Conservation (phyloP, 192 early-diverging fungal genomes). For the Mortierella claussenii region DNA sequence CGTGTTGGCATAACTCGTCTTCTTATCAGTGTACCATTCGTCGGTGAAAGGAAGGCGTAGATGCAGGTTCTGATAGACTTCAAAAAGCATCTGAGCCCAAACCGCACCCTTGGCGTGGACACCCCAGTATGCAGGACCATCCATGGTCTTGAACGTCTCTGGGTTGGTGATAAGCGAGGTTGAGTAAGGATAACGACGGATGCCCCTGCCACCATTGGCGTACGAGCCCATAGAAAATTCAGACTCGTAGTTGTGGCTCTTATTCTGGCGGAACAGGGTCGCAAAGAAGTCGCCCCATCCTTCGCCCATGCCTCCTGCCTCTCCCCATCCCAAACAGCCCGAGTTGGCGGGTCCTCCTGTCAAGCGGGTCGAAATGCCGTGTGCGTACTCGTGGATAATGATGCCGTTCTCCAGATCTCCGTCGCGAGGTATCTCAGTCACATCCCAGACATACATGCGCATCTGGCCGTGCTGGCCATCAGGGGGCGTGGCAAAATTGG, state of each 20-base stretch:
- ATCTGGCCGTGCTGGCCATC: slow-evolving; percentile 92
- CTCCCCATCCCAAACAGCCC: slow-evolving; percentile 88
- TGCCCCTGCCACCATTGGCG: slow-evolving; percentile 86
- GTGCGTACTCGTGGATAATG: slow-evolving; percentile 93
- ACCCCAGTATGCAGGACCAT: slow-evolving; percentile 88
- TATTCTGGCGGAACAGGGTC: slow-evolving; percentile 77
- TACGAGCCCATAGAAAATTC: slow-evolving; percentile 87
- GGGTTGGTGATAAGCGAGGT: slow-evolving; percentile 82
- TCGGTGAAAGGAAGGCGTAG: slow-evolving; percentile 66
- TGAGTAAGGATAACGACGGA: slow-evolving; percentile 88
- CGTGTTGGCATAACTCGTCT: slow-evolving; percentile 70
- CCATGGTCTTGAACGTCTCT: slow-evolving; percentile 80
- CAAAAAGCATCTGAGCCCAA: slow-evolving; percentile 94
- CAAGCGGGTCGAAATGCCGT: slow-evolving; percentile 91
- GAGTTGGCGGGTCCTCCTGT: slow-evolving; percentile 93
- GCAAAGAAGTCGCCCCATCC: slow-evolving; percentile 97
- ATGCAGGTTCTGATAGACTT: slow-evolving; percentile 80
- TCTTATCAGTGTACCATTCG: slow-evolving; percentile 63
- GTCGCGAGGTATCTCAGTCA: slow-evolving; percentile 76
- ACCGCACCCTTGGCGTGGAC: slow-evolving; percentile 94
- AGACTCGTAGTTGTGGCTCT: slow-evolving; percentile 61
- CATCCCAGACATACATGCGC: slow-evolving; percentile 97
- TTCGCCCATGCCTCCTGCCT: slow-evolving; percentile 93
- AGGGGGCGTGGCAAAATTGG: slow-evolving; percentile 96
- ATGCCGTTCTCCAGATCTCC: slow-evolving; percentile 93